Conservation (phyloP, 2,329 filamentous ascomycete species). For the Elsinoe batatas region DNA sequence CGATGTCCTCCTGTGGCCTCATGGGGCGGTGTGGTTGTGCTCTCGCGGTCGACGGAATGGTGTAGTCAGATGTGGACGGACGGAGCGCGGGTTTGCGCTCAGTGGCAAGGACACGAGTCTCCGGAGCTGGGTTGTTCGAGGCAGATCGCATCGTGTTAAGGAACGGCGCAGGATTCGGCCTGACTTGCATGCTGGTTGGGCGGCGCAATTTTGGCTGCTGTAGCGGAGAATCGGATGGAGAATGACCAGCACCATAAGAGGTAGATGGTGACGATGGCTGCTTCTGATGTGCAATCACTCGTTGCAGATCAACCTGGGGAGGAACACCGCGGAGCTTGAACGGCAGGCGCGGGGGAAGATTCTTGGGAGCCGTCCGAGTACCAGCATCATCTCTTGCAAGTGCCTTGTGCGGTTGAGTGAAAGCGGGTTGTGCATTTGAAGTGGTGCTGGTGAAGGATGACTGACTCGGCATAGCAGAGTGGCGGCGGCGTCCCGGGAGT, state of each 20-base stretch:
- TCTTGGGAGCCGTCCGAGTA: constrained; percentile 17
- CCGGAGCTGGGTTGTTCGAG: constrained; percentile 16
- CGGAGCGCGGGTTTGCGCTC: constrained; percentile 20
- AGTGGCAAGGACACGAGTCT: constrained; percentile 21
- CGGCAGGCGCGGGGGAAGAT: constrained; percentile 7
- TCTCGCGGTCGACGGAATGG: background rate
- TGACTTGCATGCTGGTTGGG: constrained; percentile 36
- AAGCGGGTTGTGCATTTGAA: background rate
- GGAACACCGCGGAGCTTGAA: constrained; percentile 15
- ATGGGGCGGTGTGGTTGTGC: background rate
- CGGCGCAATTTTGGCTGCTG: constrained; percentile 24
- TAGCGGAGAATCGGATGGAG: background rate
- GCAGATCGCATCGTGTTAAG: constrained; percentile 28
- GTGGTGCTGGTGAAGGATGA: constrained; percentile 10
- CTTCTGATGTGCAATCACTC: background rate
- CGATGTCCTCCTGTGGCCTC: background rate
- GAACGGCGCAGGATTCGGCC: constrained; percentile 34
- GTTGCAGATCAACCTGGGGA: constrained; percentile 5
- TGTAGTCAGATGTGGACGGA: background rate
- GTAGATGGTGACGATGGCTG: constrained; percentile 12
- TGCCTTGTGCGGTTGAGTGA: background rate
- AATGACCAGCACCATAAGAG: background rate
- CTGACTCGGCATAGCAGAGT: constrained; percentile 17
- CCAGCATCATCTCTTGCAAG: constrained; percentile 15
- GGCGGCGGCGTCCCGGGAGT: constrained; percentile 9